Evolutionary conservation across 1,139 yeast genomes (phyloP).

Genomic region (Magnusiomyces suaveolens): DNA sequence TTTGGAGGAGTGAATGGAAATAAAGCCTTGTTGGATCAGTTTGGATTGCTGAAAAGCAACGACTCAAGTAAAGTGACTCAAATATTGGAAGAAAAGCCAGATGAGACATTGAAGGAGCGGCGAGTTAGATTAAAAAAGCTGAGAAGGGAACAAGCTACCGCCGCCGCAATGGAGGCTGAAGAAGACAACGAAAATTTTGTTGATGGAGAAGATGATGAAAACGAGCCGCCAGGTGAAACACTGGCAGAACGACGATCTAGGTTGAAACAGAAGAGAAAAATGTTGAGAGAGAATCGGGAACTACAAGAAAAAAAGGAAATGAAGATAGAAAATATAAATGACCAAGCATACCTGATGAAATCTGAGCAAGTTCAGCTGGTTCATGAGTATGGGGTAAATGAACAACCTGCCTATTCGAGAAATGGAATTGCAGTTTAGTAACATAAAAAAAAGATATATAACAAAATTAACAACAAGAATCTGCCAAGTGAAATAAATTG

Average conservation of each 20-base stretch:
- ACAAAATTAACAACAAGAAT: too few relatives aligned
- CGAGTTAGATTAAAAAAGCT: constrained; percentile 24
- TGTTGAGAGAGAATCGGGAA: too few relatives aligned
- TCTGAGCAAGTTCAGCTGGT: too few relatives aligned
- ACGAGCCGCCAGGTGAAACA: constrained; percentile 22
- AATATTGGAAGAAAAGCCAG: constrained; percentile 6
- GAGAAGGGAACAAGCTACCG: constrained; percentile 25
- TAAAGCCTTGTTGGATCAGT: constrained; percentile 9
- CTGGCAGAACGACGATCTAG: constrained; percentile 30
- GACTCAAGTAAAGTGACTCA: constrained; percentile 6
- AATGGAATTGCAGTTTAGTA: too few relatives aligned
- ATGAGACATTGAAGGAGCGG: constrained; percentile 28
- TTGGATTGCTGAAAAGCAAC: constrained; percentile 11
- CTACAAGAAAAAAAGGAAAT: too few relatives aligned
- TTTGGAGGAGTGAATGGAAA: constrained; percentile 12
- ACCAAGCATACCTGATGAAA: too few relatives aligned
- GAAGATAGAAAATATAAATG: too few relatives aligned
- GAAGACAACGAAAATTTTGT: background rate
- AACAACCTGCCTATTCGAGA: too few relatives aligned
- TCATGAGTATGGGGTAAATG: too few relatives aligned
- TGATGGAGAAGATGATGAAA: constrained; percentile 1
- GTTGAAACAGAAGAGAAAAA: constrained; percentile 19
- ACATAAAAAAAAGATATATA: too few relatives aligned
- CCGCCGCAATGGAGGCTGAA: constrained; percentile 6
- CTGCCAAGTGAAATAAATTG: too few relatives aligned